These are phyloP conservation scores for Cladosporium colombiae DNA, from an alignment of 2,329 filamentous ascomycete genomes.

Conservation along the genomic window DNA sequence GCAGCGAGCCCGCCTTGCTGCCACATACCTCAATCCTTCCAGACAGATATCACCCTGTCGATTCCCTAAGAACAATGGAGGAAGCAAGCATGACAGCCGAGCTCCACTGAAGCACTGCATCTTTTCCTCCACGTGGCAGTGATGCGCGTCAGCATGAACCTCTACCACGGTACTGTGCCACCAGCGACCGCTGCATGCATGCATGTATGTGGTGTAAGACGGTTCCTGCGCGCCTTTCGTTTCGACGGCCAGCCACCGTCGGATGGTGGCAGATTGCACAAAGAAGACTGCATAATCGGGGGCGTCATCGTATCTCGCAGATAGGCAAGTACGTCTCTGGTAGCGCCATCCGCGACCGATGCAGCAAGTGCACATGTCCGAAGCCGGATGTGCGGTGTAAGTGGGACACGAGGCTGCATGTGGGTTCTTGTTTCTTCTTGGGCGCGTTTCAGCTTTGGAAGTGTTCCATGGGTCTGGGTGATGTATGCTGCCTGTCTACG, in stretches of 20 bases:
- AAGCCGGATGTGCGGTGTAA: neutral
- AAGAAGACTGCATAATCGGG: neutral
- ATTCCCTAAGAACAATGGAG: neutral
- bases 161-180: slow-evolving; percentile 7
- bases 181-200: neutral
- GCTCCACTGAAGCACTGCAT: slow-evolving; percentile 1
- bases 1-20: neutral
- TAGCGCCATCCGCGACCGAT: neutral
- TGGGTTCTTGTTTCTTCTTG: neutral
- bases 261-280: neutral
- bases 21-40: neutral
- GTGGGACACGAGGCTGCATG: neutral
- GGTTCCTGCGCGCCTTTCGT: neutral
- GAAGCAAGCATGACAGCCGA: slow-evolving; percentile 10
- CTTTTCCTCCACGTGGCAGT: slow-evolving; percentile 15
- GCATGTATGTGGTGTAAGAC: neutral
- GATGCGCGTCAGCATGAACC: slow-evolving; percentile 12
- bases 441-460: neutral
- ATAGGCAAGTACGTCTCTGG: neutral
- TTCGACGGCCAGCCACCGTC: neutral
- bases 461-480: neutral
- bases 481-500: neutral
- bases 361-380: neutral
- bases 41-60: neutral
- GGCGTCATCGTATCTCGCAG: neutral